These are phyloP conservation scores for Tylopilus sp. DNA, from an alignment of 768 basidiomycete species.

Conservation along the genomic window DNA sequence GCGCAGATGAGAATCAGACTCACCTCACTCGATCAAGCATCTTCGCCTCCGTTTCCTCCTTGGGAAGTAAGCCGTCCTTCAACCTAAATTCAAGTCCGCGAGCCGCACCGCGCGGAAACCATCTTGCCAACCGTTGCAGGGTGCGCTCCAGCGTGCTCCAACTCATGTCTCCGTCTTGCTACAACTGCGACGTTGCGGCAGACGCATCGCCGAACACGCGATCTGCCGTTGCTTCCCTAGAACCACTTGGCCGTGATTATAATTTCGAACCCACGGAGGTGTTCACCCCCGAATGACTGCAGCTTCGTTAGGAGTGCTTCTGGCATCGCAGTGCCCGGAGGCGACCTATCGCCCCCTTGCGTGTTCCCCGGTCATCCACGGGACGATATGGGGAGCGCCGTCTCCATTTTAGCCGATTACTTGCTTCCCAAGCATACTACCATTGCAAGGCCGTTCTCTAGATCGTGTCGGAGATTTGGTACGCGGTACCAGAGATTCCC, in stretches of 20 bases:
- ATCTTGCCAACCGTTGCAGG: constrained; percentile 7
- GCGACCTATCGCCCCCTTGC: background rate
- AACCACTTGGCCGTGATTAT: too few species aligned
- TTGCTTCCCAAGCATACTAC: background rate
- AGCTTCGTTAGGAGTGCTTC: background rate
- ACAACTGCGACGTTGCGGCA: too few species aligned
- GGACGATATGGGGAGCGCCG: background rate
- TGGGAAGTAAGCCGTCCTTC: background rate
- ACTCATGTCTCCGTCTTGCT: too few species aligned
- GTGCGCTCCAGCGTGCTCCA: background rate
- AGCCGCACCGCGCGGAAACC: background rate
- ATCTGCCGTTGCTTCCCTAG: too few species aligned
- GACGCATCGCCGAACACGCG: too few species aligned
- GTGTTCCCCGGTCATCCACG: background rate
- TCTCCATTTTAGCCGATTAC: background rate
- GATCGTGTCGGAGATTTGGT: background rate
- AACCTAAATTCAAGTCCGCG: background rate
- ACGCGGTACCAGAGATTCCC: background rate
- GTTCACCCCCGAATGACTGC: background rate
- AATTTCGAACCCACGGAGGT: background rate
- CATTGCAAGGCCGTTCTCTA: background rate
- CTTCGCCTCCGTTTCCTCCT: background rate
- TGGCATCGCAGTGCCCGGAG: background rate
- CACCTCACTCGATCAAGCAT: background rate
- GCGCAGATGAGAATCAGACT: background rate